Percentiles rank a stretch among this genome's conserved stretches.
Evolutionary conservation across 306 rosid species (phyloP).

Genomic region (Vigna unguiculata): DNA sequence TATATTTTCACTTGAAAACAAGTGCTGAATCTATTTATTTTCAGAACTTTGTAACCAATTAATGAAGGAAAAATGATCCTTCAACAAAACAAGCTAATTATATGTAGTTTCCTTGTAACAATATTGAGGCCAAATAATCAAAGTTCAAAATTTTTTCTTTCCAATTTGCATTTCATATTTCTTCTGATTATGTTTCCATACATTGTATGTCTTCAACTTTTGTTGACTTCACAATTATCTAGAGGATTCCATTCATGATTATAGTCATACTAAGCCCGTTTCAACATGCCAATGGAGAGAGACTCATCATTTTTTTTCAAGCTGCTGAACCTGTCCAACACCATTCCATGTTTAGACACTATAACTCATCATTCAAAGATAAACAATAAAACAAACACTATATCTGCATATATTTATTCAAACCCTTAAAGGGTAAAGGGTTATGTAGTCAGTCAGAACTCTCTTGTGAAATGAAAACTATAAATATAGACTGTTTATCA

Average conservation of each 20-base stretch:
- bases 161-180: background rate
- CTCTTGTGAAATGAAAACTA: background rate
- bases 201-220: background rate
- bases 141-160: background rate
- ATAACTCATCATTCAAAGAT: background rate
- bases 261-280: slow-evolving; percentile 16
- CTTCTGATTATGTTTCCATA: background rate
- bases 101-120: slow-evolving; percentile 7
- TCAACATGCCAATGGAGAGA: slow-evolving; percentile 20
- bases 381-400: background rate
- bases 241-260: slow-evolving; percentile 17
- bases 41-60: background rate
- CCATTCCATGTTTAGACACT: slow-evolving; percentile 42
- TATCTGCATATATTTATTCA: background rate
- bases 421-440: background rate
- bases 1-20: no score
- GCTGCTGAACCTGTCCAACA: slow-evolving; percentile 59
- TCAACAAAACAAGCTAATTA: background rate
- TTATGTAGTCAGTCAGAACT: background rate
- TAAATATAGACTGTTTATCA: background rate
- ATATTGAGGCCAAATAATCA: background rate
- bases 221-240: background rate
- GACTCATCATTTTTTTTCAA: slow-evolving; percentile 18
- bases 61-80: slow-evolving; percentile 13
- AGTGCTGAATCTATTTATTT: background rate